phyloP scores from a whole-genome alignment of 768 basidiomycete genomes.

The Hydnum rufescens region DNA sequence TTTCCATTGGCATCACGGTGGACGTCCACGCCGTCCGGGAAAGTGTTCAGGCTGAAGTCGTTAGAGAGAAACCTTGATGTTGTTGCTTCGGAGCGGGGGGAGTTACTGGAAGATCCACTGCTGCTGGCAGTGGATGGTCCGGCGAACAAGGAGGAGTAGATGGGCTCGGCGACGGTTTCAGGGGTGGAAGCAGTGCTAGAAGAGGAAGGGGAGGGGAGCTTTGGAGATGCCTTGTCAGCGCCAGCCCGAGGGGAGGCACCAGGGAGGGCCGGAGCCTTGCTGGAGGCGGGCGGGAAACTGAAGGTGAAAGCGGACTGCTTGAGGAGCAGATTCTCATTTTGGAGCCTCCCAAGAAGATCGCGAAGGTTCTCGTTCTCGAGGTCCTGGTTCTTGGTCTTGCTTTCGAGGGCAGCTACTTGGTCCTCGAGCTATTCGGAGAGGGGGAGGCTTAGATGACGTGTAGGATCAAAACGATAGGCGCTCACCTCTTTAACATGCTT shows the following conservation, averaged over 20 bases:
- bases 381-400: constrained; percentile 48
- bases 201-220: constrained; percentile 14
- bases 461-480: constrained; percentile 9
- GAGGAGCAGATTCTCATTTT: constrained; percentile 68
- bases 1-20: background rate
- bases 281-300: constrained; percentile 32
- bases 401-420: constrained; percentile 69
- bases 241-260: constrained; percentile 14
- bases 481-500: constrained; percentile 91
- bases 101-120: background rate
- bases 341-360: constrained; percentile 65
- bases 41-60: background rate
- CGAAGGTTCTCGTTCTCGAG: constrained; percentile 80
- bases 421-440: constrained; percentile 55
- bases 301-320: constrained; percentile 77
- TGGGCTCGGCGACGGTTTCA: constrained; percentile 43
- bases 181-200: constrained; percentile 71
- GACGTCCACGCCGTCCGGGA: background rate
- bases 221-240: constrained; percentile 12
- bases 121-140: background rate
- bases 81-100: background rate
- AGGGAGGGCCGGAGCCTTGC: constrained; percentile 11
- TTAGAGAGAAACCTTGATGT: background rate
- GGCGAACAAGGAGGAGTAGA: constrained; percentile 8
- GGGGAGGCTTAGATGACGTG: background rate